phyloP scores from a whole-genome alignment of 1,139 yeast genomes.

The Hyphopichia fennica region DNA sequence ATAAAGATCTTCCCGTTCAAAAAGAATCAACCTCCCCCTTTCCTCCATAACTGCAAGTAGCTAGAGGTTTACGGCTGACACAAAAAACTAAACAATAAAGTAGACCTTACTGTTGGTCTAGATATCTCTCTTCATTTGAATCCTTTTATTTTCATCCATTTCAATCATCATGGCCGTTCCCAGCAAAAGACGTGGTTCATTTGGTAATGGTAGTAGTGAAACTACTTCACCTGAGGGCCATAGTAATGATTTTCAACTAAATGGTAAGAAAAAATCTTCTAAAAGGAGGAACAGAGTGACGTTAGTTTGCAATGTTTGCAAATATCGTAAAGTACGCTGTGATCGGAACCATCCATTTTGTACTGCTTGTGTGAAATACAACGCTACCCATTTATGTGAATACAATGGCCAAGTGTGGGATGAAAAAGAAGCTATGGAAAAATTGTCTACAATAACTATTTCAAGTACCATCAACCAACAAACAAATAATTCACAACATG shows the following conservation, averaged over 20 bases:
- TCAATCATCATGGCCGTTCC: too few relatives aligned
- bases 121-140: too few relatives aligned
- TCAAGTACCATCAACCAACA: too few relatives aligned
- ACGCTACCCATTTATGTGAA: constrained; percentile 9
- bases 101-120: too few relatives aligned
- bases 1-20: too few relatives aligned
- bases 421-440: constrained; percentile 1
- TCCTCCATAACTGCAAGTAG: too few relatives aligned
- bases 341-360: constrained; percentile 22
- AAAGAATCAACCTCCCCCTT: too few relatives aligned
- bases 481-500: too few relatives aligned
- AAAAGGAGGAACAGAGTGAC: constrained; percentile 16
- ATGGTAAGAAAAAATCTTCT: neutral
- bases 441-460: neutral
- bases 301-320: constrained; percentile 24
- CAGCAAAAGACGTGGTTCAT: neutral
- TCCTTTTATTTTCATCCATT: neutral
- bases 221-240: neutral
- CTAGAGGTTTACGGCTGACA: neutral
- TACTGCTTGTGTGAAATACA: constrained; percentile 21
- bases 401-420: constrained; percentile 2
- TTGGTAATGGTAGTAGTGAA: neutral
- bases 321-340: constrained; percentile 23
- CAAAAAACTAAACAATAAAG: neutral
- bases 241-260: neutral